Evolutionary conservation across 768 basidiomycete species (phyloP), one percentile per base, ranked within the genome.

Genomic region (Amanita jacksonii): DNA sequence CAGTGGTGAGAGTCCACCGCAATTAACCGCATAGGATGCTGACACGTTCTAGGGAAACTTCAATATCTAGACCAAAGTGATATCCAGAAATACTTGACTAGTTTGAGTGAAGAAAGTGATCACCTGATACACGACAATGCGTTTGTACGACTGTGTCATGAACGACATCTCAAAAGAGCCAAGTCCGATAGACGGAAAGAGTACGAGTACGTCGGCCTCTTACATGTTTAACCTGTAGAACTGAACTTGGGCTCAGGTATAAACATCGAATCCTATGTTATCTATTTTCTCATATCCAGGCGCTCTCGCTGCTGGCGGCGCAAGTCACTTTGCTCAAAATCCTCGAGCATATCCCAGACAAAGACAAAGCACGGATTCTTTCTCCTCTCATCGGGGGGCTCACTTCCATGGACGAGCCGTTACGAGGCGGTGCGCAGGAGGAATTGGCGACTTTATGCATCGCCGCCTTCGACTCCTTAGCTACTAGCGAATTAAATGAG

Each of bases 201-300:
- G 37, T 49, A 59, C 1, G 67, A 69, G 77, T 83, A 53, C 52
- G 77, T 66, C 36, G 43, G 16, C 13, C 41, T 34, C 23, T 31
- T 15, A 30, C 7, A 2, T 16, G 5, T 22, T 30, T 10, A 32
- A 6, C 10, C 41, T 25, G 5, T 13, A 4, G 31, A 34, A 15
- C 41, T 49, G 6, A 51, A 22, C 5, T 25, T 36, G 7, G 16
- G 41, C 45, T 22, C 46, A 89, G 88, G 43, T 79, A 81, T 59
- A 86, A 78, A 55, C 73, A 74, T 48, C 74, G 79, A 9, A 64
- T 92, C 33, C 54, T 87, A 32, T 88, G 82, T 55, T 91, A 74
- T 59, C 59, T 96, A 0, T 63, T 87, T 5, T 92, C 92, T 1
- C 93, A 97, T 57, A 68, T 84, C 50, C 70, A 72, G 37, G 72